Evolutionary conservation across 2,329 filamentous ascomycete genomes (phyloP), one percentile per base, ranked within the genome.

Genomic region (Lachnellula subtilissima): DNA sequence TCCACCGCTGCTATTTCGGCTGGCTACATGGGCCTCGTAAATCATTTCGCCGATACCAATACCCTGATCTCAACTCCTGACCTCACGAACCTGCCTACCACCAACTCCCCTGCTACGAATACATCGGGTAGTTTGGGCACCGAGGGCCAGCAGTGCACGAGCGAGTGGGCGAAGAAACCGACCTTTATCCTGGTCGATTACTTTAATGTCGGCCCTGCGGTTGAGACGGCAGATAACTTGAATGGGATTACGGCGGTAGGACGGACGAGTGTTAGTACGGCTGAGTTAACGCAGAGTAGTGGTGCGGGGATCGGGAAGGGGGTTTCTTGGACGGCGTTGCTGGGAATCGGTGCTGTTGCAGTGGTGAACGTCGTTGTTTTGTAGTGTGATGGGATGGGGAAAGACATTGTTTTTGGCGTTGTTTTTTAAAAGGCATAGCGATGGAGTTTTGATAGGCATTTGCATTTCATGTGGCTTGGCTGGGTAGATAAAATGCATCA

Each of bases 121-220:
- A 67, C 70, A 2, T 70, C 69, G 0, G 88, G 88, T 7, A 74
- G 76, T 51, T 66, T 85, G 43, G 82, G 82, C 45, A 69, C 70
- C 48, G 79, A 84, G 25, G 81, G 82, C 36, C 69, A 73, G 45
- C 70, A 69, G 55, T 92, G 84, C 69, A 72, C 74, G 52, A 67
- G 64, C 2, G 72, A 82, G 58, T 93, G 86, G 76, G 78, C 79
- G n/a, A 71, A 74, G 28, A 75, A 78, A 50, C 88, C 89, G n/a
- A 84, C 78, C 3, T 92, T 90, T 64, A 78, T 90, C 19, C 77
- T 94, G 9, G 88, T 93, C 1, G 89, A 95, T 71, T 93, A 91
- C 71, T 91, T 86, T 71, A 86, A 89, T 69, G 78, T 85, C 57
- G 89, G 86, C 0, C 83, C 86, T 0, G 82, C 87, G 35, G 82